Conservation (phyloP, 148 eudicot species). For the Euryodendron excelsum region DNA sequence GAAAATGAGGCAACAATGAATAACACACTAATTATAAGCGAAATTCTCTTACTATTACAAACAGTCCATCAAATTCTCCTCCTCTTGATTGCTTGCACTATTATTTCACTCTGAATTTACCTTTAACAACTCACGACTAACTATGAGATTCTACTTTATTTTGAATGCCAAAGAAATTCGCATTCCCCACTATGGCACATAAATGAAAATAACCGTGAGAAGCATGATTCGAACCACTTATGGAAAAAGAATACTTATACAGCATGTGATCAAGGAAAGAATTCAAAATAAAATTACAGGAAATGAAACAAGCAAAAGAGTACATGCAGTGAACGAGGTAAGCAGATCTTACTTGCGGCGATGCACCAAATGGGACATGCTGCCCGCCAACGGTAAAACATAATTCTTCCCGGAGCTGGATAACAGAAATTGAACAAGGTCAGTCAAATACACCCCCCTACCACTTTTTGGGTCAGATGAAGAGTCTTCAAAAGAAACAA, state of each 20-base stretch:
- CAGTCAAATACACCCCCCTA: not conserved
- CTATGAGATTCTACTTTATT: not conserved
- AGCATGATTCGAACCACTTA: not conserved
- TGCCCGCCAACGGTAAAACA: slow-evolving; percentile 86
- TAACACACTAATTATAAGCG: too few species aligned
- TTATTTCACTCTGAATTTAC: not conserved
- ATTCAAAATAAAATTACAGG: not conserved
- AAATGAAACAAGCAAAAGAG: slow-evolving; percentile 7
- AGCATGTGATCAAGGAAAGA: not conserved
- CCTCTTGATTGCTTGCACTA: not conserved
- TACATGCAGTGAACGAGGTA: not conserved
- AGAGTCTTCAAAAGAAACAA: not conserved
- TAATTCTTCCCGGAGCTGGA: slow-evolving; percentile 82
- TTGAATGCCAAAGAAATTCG: not conserved
- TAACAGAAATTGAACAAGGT: slow-evolving; percentile 14
- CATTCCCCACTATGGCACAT: not conserved
- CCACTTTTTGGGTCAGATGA: not conserved
- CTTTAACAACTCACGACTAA: not conserved
- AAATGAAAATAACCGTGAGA: not conserved
- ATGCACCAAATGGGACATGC: slow-evolving; percentile 91
- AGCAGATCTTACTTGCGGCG: slow-evolving; percentile 67
- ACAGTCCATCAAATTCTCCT: not conserved
- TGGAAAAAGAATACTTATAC: not conserved
- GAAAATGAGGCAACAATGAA: not conserved
- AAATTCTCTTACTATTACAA: not conserved